phyloP scores from a whole-genome alignment of 2,329 filamentous ascomycete genomes.

The Monosporascus sp. region DNA sequence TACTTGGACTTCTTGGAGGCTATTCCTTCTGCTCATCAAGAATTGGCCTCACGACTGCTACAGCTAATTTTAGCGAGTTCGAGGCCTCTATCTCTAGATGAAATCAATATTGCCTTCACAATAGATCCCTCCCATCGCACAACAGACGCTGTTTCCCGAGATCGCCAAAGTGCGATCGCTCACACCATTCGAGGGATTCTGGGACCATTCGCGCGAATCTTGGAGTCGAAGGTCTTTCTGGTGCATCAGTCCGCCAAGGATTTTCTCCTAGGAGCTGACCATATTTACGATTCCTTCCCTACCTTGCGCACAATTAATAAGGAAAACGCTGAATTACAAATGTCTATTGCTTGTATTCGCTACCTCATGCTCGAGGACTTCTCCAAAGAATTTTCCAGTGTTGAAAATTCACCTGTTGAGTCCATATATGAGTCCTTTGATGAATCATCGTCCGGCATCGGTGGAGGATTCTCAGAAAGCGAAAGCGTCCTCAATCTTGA shows the following conservation, averaged over 20 bases:
- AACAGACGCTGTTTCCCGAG: slow-evolving; percentile 17
- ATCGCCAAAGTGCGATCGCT: slow-evolving; percentile 22
- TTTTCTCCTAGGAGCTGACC: slow-evolving; percentile 19
- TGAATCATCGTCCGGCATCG: not conserved
- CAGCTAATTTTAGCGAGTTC: slow-evolving; percentile 28
- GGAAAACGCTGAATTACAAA: slow-evolving; percentile 8
- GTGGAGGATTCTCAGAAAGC: not conserved
- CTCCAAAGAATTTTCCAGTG: slow-evolving; percentile 20
- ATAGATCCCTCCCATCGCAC: slow-evolving; percentile 18
- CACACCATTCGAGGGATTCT: slow-evolving; percentile 26
- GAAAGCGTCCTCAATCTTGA: slow-evolving; percentile 11
- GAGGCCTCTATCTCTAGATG: slow-evolving; percentile 26
- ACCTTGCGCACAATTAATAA: slow-evolving; percentile 4
- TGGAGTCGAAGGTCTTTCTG: slow-evolving; percentile 25
- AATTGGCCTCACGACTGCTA: slow-evolving; percentile 23
- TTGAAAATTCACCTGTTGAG: not conserved
- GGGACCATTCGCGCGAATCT: slow-evolving; percentile 28
- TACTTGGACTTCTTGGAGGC: slow-evolving; percentile 26
- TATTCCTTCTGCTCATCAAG: slow-evolving; percentile 20
- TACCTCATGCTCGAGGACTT: slow-evolving; percentile 31
- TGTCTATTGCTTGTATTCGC: slow-evolving; percentile 16
- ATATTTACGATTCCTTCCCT: not conserved
- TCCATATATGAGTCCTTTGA: not conserved
- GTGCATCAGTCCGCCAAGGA: slow-evolving; percentile 33
- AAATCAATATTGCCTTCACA: slow-evolving; percentile 29